A percentile compares a stretch with the other conserved stretches of the same genome.
phyloP scores from a whole-genome alignment of 2,329 filamentous ascomycete genomes.

The Penicillium expansum region DNA sequence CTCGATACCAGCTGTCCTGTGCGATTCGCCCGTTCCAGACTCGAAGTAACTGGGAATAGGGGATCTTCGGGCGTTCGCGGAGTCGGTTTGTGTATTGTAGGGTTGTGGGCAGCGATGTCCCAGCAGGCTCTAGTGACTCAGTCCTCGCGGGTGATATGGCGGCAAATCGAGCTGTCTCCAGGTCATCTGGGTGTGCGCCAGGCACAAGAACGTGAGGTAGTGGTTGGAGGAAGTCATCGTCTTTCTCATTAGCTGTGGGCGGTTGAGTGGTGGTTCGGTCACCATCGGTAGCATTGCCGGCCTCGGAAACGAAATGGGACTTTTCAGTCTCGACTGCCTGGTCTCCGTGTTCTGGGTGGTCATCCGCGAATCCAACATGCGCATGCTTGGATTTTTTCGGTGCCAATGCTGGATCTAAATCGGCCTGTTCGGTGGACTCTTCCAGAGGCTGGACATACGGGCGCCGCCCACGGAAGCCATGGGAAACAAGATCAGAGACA shows the following conservation, averaged over 20 bases:
- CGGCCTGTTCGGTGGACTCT: constrained; percentile 9
- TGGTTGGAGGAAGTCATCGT: constrained; percentile 12
- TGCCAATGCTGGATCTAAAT: constrained; percentile 9
- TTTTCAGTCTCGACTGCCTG: constrained; percentile 4
- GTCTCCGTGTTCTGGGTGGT: constrained; percentile 23
- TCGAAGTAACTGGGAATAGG: constrained; percentile 71
- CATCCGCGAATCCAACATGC: constrained; percentile 59
- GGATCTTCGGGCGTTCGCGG: constrained; percentile 63
- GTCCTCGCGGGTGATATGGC: constrained; percentile 32
- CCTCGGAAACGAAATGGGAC: neutral
- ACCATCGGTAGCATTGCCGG: neutral
- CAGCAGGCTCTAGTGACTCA: constrained; percentile 30
- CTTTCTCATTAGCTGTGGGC: constrained; percentile 12
- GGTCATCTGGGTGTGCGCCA: constrained; percentile 18
- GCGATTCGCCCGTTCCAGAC: constrained; percentile 76
- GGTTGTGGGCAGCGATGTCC: constrained; percentile 26
- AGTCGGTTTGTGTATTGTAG: constrained; percentile 68
- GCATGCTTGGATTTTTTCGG: constrained; percentile 37
- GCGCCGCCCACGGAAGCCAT: constrained; percentile 36
- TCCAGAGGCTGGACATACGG: constrained; percentile 22
- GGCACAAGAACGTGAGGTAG: constrained; percentile 8
- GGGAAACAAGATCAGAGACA: constrained; percentile 38
- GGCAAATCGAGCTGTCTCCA: constrained; percentile 28
- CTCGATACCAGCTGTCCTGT: constrained; percentile 75
- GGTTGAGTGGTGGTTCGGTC: constrained; percentile 5